These are phyloP conservation scores for Apiospora koreana DNA, from an alignment of 2,329 filamentous ascomycete genomes.

Conservation along the genomic window DNA sequence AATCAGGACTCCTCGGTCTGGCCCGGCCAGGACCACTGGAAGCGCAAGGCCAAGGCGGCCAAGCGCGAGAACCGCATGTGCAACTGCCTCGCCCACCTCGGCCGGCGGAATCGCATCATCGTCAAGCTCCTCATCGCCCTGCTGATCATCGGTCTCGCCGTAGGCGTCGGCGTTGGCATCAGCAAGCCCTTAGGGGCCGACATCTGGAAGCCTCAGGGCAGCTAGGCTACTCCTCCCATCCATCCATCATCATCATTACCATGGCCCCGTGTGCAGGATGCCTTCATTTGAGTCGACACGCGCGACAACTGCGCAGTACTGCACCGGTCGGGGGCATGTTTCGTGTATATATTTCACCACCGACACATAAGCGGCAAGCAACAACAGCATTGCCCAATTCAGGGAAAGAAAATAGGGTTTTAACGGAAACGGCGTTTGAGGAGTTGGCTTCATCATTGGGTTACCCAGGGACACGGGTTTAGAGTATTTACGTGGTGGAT, in stretches of 20 bases:
- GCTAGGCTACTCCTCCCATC: constrained; percentile 15
- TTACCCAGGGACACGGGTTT: neutral
- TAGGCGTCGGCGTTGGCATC: constrained; percentile 60
- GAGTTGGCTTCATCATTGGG: neutral
- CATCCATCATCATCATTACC: neutral
- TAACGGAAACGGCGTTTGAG: neutral
- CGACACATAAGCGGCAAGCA: neutral
- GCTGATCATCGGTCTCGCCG: constrained; percentile 53
- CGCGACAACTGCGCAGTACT: neutral
- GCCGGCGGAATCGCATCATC: constrained; percentile 54
- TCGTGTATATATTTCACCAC: constrained; percentile 4
- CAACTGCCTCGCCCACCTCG: constrained; percentile 54
- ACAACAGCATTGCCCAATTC: neutral
- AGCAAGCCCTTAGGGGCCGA: constrained; percentile 62
- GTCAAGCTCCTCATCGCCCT: constrained; percentile 55
- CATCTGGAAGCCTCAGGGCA: constrained; percentile 50
- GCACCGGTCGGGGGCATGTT: neutral
- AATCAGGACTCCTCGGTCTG: constrained; percentile 54
- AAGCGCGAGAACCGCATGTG: constrained; percentile 53
- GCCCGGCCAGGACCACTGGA: constrained; percentile 63
- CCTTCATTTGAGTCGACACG: neutral
- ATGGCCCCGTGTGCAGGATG: neutral
- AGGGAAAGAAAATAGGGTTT: neutral
- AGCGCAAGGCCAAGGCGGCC: constrained; percentile 57
- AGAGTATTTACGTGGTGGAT: neutral